Evolutionary conservation across 441 rosid species (phyloP).

Genomic region (Adansonia madagascariensis): DNA sequence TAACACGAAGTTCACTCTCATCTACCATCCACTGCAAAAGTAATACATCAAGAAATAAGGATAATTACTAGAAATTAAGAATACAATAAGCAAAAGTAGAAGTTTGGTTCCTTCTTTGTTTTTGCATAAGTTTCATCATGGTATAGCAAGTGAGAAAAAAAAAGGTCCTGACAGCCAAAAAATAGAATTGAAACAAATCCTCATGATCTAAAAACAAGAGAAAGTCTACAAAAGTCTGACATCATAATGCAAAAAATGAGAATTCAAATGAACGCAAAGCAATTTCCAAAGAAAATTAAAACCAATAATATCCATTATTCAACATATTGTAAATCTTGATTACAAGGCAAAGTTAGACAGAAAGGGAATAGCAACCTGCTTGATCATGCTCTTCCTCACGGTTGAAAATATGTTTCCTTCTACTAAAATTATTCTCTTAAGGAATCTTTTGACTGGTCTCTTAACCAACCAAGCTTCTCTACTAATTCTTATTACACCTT

Average conservation of each 20-base stretch:
- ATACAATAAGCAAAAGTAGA: constrained; percentile 12
- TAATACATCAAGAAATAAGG: constrained; percentile 17
- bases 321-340: too few species aligned
- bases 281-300: background rate
- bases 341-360: too few species aligned
- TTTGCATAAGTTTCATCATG: background rate
- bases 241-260: background rate
- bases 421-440: too few species aligned
- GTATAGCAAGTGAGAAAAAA: background rate
- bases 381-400: background rate
- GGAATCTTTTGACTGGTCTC: background rate
- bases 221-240: background rate
- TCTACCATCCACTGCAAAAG: constrained; percentile 93
- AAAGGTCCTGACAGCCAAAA: background rate
- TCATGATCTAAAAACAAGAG: background rate
- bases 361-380: too few species aligned
- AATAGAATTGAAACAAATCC: constrained; percentile 9
- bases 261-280: background rate
- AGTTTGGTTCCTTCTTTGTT: background rate
- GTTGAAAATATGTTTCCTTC: background rate
- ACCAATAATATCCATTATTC: too few species aligned
- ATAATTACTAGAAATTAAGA: constrained; percentile 18
- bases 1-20: constrained; percentile 82
- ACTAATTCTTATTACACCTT: background rate
- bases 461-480: background rate